Percentiles rank a stretch among this genome's conserved stretches.
Conservation (phyloP, 1,284 basidiomycete species). For the Xerocomus amazonicus region DNA sequence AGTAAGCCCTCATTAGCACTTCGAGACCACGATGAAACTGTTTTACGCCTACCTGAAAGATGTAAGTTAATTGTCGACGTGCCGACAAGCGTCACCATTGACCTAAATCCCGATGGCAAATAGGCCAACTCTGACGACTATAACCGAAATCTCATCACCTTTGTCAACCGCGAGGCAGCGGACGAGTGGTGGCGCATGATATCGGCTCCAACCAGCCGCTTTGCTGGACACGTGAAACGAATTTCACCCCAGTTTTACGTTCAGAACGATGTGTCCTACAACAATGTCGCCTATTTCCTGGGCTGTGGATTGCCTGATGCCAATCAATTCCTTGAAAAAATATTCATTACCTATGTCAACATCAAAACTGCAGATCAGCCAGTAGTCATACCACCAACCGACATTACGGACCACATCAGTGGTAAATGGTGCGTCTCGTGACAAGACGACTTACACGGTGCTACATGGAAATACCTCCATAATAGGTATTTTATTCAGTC, state of each 20-base stretch:
- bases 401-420: background rate
- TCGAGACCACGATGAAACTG: background rate
- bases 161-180: constrained; percentile 2
- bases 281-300: background rate
- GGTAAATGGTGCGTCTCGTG: background rate
- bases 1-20: too few species aligned
- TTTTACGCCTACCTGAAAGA: background rate
- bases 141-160: background rate
- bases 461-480: background rate
- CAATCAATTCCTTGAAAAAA: background rate
- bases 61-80: background rate
- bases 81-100: too few species aligned
- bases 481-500: constrained; percentile 2
- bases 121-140: background rate
- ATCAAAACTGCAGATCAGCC: too few species aligned
- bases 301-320: background rate
- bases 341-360: background rate
- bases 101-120: too few species aligned
- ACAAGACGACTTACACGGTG: background rate
- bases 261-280: background rate
- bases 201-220: background rate
- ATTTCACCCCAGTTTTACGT: background rate
- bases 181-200: constrained; percentile 1
- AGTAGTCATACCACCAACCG: background rate
- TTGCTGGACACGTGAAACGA: background rate